Base-by-base conservation (phyloP, 805 yeast species). In the Wilhelminamyces savonicus region DNA sequence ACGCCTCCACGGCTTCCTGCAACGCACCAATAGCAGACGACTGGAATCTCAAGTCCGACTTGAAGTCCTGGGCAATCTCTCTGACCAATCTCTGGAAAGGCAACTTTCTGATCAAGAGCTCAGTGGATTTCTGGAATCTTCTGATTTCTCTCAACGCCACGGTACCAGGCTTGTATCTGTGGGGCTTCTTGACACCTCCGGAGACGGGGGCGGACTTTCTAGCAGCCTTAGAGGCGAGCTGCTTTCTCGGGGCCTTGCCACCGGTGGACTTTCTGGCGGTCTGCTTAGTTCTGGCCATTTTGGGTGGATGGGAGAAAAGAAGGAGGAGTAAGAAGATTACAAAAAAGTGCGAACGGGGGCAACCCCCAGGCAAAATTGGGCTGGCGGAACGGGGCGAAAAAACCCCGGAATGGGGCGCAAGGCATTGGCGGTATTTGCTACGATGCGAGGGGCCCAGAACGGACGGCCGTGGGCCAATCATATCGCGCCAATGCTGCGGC, bases 141-240 rank as follows among this genome's bases (percentile, higher is more conserved):
- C 69, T 60, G 44, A 62, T 62, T 57, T 62, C 69, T 60, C 69
- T 60, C 56, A 62, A 62, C 41, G 69, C 69, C 36, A 62, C 69
- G 50, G 69, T 62, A 62, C 69, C 69, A 42, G 69, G 69, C 62
- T 62, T 62, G 56, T 62, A 62, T 62, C 69, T 62, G 66, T 62
- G 69, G 28, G 69, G 69, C 54, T 62, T 62, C 59, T 62, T 62
- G 44, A 62, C 69, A 57, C 69, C 69, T 35, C 69, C 69, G 34
- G 65, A 51, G 34, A 62, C 57, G 49, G 69, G 69, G 36, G 69
- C 69, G 29, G 69, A 62, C 50, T 62, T 62, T 59, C 69, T 60
- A 42, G 69, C 69, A 40, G 69, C 69, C 57, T 62, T 62, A 38
- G 69, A 62, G 44, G 69, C 69, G 50, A 62, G 60, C 50, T 62